Conservation (phyloP, 2,329 filamentous ascomycete species). For the Fusarium buharicum region DNA sequence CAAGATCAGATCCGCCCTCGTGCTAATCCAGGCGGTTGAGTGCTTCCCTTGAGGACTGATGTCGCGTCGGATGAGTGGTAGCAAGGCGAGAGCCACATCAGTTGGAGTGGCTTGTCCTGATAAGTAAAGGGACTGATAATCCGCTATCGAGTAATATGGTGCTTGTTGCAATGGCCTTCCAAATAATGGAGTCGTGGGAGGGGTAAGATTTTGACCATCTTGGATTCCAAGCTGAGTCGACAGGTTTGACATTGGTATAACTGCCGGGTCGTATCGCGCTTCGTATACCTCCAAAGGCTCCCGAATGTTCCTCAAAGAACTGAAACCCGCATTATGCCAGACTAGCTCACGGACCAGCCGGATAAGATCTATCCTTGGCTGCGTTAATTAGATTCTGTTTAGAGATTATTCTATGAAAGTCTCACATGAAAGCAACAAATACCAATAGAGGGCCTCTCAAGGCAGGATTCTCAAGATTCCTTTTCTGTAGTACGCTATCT, state of each 20-base stretch:
- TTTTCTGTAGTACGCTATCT: not conserved
- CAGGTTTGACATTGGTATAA: conserved; percentile 51
- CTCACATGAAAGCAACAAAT: conserved; percentile 13
- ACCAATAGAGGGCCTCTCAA: conserved; percentile 1
- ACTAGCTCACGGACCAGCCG: conserved; percentile 33
- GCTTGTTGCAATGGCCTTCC: not conserved
- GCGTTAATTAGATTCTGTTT: not conserved
- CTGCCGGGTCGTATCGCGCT: conserved; percentile 58
- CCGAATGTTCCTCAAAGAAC: conserved; percentile 62
- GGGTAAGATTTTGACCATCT: not conserved
- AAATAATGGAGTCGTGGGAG: not conserved
- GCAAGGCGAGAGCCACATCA: conserved; percentile 56
- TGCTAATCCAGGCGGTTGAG: conserved; percentile 57
- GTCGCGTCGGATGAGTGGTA: conserved; percentile 58
- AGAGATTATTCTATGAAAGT: not conserved
- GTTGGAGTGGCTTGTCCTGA: conserved; percentile 58
- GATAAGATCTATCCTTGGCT: conserved; percentile 29
- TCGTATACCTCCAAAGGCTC: conserved; percentile 62
- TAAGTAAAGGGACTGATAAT: conserved; percentile 58
- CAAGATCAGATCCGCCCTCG: conserved; percentile 54
- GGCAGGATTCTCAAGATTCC: conserved; percentile 13
- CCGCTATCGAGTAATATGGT: conserved; percentile 52
- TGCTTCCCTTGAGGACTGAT: conserved; percentile 52
- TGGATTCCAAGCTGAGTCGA: not conserved
- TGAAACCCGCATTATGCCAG: conserved; percentile 73